Percentiles rank a stretch among this genome's conserved stretches.
These are phyloP conservation scores for Hippophae tibetana DNA, from an alignment of 306 rosid species.

Conservation along the genomic window DNA sequence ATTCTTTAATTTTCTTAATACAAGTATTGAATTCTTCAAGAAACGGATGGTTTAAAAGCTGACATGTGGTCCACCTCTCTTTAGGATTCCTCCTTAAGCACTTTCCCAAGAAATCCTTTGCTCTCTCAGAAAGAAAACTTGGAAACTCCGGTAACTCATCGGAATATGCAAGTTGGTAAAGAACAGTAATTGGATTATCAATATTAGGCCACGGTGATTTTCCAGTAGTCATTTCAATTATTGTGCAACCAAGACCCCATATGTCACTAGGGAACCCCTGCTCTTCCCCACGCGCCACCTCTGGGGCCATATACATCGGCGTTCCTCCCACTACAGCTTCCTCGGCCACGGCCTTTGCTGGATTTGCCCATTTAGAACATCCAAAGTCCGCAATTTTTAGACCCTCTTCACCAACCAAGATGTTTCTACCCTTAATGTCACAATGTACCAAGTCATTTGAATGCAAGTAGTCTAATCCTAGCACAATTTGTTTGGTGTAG, in stretches of 20 bases:
- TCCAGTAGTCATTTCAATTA: conserved; percentile 68
- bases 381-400: conserved; percentile 81
- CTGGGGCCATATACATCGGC: conserved; percentile 89
- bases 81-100: conserved; percentile 59
- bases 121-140: conserved; percentile 44
- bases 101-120: conserved; percentile 61
- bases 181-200: conserved; percentile 44
- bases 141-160: conserved; percentile 57
- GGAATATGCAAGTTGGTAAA: conserved; percentile 57
- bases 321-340: conserved; percentile 41
- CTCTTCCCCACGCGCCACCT: conserved; percentile 73
- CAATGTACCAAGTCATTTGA: conserved; percentile 69
- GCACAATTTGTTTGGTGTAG: conserved; percentile 36
- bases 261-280: conserved; percentile 65
- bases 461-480: conserved; percentile 66
- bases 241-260: conserved; percentile 85
- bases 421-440: conserved; percentile 71
- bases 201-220: conserved; percentile 54
- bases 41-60: conserved; percentile 72
- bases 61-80: conserved; percentile 64
- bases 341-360: background rate
- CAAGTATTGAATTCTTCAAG: conserved; percentile 21
- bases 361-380: conserved; percentile 40
- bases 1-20: too few species aligned
- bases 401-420: conserved; percentile 49